phyloP scores from a whole-genome alignment of 768 basidiomycete genomes.

The Mycena epipterygia region DNA sequence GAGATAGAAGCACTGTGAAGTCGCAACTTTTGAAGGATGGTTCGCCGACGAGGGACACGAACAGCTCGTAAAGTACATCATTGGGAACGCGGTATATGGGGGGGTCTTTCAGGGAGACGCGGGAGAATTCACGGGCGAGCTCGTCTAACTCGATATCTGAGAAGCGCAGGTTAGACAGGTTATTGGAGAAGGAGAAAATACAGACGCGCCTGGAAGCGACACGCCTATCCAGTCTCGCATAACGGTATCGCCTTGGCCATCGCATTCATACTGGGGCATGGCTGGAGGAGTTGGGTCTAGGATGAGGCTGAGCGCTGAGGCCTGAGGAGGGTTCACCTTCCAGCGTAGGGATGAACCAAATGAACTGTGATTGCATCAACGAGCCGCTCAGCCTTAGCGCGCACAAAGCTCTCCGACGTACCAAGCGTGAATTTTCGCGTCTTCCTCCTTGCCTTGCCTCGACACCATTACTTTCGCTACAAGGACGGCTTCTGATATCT shows the following conservation, averaged over 20 bases:
- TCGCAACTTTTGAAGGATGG: conserved; percentile 12
- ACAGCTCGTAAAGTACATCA: conserved; percentile 22
- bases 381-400: too few relatives aligned
- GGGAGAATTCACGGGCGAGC: not conserved
- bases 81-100: conserved; percentile 11
- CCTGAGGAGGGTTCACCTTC: too few relatives aligned
- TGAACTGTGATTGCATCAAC: too few relatives aligned
- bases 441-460: not conserved
- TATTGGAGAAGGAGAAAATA: not conserved
- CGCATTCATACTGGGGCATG: conserved; percentile 5
- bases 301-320: too few relatives aligned
- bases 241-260: not conserved
- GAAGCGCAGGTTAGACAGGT: not conserved
- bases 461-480: not conserved
- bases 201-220: not conserved
- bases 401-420: too few relatives aligned
- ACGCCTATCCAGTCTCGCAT: conserved; percentile 19
- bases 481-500: not conserved
- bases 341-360: too few relatives aligned
- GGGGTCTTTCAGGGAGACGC: not conserved
- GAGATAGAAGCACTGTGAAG: conserved; percentile 9
- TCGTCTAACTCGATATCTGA: not conserved
- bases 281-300: too few relatives aligned
- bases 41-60: conserved; percentile 21
- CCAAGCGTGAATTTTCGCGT: conserved; percentile 4